phyloP scores from a whole-genome alignment of 164 flowering plant genomes.

The Stephania yunnanensis region DNA sequence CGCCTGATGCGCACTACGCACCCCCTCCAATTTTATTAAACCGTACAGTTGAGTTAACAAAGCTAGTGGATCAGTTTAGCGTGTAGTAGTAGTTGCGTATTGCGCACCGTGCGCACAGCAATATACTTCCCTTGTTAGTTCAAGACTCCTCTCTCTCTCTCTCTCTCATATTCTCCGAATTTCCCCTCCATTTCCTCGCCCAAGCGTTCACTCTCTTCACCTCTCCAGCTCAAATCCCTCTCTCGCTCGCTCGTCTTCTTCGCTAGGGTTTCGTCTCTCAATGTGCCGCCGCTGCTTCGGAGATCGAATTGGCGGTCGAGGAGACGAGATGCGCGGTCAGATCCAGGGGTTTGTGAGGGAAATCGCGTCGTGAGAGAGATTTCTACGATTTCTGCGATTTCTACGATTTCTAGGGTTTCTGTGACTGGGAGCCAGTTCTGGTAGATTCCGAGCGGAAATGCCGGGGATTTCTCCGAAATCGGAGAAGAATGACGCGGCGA shows the following conservation, averaged over 20 bases:
- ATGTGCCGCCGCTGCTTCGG: not conserved
- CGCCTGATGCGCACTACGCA: slow-evolving; percentile 5
- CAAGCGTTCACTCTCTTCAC: not conserved
- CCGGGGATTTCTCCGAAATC: slow-evolving; percentile 44
- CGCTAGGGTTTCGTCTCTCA: not conserved
- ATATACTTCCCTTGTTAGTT: no score
- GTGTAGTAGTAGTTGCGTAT: slow-evolving; percentile 1
- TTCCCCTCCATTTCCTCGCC: slow-evolving; percentile 32
- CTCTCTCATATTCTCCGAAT: slow-evolving; percentile 15
- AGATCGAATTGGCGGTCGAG: not conserved
- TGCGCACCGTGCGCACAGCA: slow-evolving; percentile 8
- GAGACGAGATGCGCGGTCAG: slow-evolving; percentile 7
- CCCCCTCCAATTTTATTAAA: not conserved
- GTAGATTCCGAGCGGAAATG: slow-evolving; percentile 28
- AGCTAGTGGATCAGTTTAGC: not conserved
- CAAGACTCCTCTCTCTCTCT: not conserved
- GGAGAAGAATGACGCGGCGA: slow-evolving; percentile 38
- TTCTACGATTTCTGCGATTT: slow-evolving; percentile 30
- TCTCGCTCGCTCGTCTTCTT: slow-evolving; percentile 3
- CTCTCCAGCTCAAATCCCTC: not conserved
- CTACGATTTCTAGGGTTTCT: slow-evolving; percentile 19
- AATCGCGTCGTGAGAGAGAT: not conserved
- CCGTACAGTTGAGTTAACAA: not conserved
- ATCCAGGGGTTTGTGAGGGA: slow-evolving; percentile 6
- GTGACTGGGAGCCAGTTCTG: not conserved